Evolutionary conservation across 495 filamentous ascomycete genomes (phyloP).

Genomic region (Hamigera avellanea): DNA sequence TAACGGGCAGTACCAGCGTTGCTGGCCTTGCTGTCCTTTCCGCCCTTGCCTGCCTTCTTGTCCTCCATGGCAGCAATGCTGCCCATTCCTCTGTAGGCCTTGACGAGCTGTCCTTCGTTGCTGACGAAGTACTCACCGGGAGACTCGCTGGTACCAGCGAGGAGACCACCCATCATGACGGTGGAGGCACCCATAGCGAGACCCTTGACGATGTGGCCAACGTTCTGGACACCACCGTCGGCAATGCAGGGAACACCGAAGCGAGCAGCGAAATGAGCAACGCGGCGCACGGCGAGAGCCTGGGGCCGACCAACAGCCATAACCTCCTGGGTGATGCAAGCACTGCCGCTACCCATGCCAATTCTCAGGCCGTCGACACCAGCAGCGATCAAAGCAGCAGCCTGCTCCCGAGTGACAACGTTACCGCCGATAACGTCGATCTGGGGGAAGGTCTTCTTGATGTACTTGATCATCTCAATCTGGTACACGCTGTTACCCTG

Average conservation of each 20-base stretch:
- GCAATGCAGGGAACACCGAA: conserved; percentile 98
- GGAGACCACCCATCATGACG: conserved; percentile 98
- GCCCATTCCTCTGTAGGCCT: conserved; percentile 98
- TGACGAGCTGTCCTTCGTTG: conserved; percentile 91
- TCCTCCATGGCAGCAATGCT: conserved; percentile 99
- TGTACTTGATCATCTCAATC: conserved; percentile 90
- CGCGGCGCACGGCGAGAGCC: conserved; percentile 81
- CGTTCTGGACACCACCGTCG: conserved; percentile 95
- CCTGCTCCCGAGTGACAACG: conserved; percentile 93
- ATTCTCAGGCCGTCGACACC: conserved; percentile 95
- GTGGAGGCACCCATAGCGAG: conserved; percentile 87
- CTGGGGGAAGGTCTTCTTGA: conserved; percentile 73
- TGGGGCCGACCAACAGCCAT: conserved; percentile 98
- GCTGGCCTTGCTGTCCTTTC: conserved; percentile 66
- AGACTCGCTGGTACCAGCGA: conserved; percentile 95
- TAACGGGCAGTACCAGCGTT: conserved; percentile 97
- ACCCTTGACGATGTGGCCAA: conserved; percentile 98
- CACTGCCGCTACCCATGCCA: conserved; percentile 96
- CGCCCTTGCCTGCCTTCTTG: conserved; percentile 66
- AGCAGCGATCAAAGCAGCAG: conserved; percentile 81
- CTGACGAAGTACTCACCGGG: conserved; percentile 95
- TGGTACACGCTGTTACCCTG: conserved; percentile 98
- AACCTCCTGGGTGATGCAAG: conserved; percentile 99
- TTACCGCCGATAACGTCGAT: conserved; percentile 97
- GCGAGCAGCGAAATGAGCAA: conserved; percentile 73